These are phyloP conservation scores for Corymbia citriodora DNA, from an alignment of 441 rosid species.

Conservation along the genomic window DNA sequence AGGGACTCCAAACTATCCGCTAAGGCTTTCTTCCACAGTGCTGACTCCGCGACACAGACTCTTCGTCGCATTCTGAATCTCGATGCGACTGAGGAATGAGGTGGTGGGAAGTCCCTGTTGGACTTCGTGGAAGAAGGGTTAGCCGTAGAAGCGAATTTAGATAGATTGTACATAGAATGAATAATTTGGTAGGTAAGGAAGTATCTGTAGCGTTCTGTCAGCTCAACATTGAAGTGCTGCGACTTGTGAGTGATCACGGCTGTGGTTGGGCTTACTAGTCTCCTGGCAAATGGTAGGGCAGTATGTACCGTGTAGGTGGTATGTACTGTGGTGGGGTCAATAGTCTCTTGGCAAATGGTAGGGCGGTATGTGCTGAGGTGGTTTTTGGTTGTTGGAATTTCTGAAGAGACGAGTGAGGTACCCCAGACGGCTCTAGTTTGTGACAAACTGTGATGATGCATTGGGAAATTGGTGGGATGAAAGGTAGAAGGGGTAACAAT, in stretches of 20 bases:
- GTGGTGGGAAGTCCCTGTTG: slow-evolving; percentile 13
- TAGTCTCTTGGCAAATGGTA: background rate
- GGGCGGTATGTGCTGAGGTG: background rate
- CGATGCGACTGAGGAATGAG: slow-evolving; percentile 53
- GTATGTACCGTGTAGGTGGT: background rate
- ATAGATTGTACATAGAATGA: slow-evolving; percentile 50
- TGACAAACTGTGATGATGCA: background rate
- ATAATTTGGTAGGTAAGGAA: slow-evolving; percentile 24
- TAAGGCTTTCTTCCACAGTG: slow-evolving; percentile 39
- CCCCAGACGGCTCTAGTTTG: background rate
- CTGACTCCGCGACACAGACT: slow-evolving; percentile 78
- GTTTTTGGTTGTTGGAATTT: background rate
- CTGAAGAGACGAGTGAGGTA: background rate
- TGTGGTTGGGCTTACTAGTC: slow-evolving; percentile 1
- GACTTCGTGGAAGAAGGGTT: slow-evolving; percentile 42
- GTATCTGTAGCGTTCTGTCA: slow-evolving; percentile 11
- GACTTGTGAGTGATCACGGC: background rate
- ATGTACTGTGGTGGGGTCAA: background rate
- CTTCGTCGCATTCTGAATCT: slow-evolving; percentile 94
- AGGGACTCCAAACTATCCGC: slow-evolving; percentile 34
- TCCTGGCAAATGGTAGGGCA: background rate
- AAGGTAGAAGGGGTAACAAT: background rate
- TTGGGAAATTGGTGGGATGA: background rate
- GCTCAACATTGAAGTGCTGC: slow-evolving; percentile 3
- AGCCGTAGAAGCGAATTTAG: slow-evolving; percentile 24